phyloP scores from a whole-genome alignment of 73 alveolate genomes.

The Tetrahymena elliotti region DNA sequence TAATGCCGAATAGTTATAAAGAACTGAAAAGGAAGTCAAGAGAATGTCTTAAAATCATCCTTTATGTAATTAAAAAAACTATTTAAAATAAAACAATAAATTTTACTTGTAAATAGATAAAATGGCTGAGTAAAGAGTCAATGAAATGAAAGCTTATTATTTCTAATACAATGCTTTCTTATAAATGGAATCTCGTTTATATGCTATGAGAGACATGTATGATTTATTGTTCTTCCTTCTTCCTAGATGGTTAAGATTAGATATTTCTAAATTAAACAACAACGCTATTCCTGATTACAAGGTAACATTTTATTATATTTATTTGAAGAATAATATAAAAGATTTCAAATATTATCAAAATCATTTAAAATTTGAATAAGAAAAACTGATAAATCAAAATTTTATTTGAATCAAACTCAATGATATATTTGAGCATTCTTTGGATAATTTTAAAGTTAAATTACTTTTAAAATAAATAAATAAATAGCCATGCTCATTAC shows the following conservation, averaged over 20 bases:
- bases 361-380: too few relatives aligned
- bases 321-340: too few relatives aligned
- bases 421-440: not conserved
- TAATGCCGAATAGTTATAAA: conserved; percentile 28
- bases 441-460: too few relatives aligned
- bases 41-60: conserved; percentile 26
- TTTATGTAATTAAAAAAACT: conserved; percentile 6
- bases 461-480: too few relatives aligned
- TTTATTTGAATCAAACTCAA: not conserved
- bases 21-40: conserved; percentile 39
- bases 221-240: not conserved
- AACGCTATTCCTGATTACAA: not conserved
- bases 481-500: not conserved
- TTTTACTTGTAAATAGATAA: conserved; percentile 14
- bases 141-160: not conserved
- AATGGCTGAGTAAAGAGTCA: not conserved
- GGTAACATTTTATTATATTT: not conserved
- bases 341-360: too few relatives aligned
- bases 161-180: not conserved
- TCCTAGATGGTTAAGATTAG: not conserved
- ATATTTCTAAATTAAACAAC: not conserved
- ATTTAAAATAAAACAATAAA: conserved; percentile 23
- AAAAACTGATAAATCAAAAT: not conserved
- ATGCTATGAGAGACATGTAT: not conserved
- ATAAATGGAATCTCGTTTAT: not conserved